Evolutionary conservation across 441 rosid species (phyloP), one percentile per base, ranked within the genome.

Genomic region (Brassica hybrid): DNA sequence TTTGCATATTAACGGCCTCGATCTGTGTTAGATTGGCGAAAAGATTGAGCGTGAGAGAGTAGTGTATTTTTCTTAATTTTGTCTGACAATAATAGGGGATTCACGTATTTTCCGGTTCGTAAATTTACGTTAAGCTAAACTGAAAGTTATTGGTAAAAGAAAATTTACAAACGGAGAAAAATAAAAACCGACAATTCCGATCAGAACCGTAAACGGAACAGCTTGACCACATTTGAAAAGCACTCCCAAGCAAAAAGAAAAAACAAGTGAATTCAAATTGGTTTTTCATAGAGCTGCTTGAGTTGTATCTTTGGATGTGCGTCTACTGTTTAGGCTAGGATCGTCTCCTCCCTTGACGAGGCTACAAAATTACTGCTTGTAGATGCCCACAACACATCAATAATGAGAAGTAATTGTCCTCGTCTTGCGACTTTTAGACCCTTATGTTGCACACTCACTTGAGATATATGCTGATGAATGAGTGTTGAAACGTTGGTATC

Each of bases 341-440:
- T 92, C 80, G 85, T 27, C 32, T 27, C 87, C 83, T 89, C 96
- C 45, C 97, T 94, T 67, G 98, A 94, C 61, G 96, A 88, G 73
- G 92, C 94, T 73, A 97, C 97, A 18, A 87, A 78, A 76, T 77
- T 86, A 65, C 85, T 94, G 85, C 97, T 94, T 23, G 98, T 96
- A 2, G 92, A 88, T 77, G 89, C 86, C 25, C 91, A 87, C 72
- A 88, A 84, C 82, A 73, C 85, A 27, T 84, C 93, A 36, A 71
- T 86, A 25, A 88, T 89, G 94, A 83, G 91, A 92, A 92, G 97
- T 92, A 89, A 84, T 45, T 11, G 70, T 75, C 63, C 65, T 43
- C n/a, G 11, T 38, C 21, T 34, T 73, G 74, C 1, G 4, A 50
- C n/a, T 57, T 74, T 18, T 13, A 27, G 41, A 23, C 48, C 18